Conservation (phyloP, 1,139 yeast species). For the Sugiyamaella xylanicola region DNA sequence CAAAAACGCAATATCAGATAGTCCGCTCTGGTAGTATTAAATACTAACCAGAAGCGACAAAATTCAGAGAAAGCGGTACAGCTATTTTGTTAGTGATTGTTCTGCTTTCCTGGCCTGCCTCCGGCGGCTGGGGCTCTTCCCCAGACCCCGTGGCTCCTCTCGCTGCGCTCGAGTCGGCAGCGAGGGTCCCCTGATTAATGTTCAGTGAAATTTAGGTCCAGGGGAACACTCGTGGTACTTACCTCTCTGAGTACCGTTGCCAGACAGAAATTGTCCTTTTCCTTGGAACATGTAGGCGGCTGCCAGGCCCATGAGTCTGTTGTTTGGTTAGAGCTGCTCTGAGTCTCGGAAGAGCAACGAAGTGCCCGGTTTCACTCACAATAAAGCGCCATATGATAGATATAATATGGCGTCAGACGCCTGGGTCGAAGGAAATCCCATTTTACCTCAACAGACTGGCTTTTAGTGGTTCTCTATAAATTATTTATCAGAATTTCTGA, state of each 20-base stretch:
- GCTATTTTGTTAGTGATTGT: constrained; percentile 28
- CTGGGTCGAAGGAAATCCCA: constrained; percentile 44
- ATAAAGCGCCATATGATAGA: constrained; percentile 66
- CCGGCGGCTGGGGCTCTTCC: neutral
- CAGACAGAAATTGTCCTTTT: constrained; percentile 60
- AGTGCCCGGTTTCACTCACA: constrained; percentile 42
- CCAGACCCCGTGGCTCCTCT: neutral
- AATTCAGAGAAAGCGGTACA: constrained; percentile 78
- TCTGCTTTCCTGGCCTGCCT: neutral
- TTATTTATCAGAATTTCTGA: too few relatives aligned
- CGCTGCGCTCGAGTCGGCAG: neutral
- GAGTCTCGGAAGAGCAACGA: too few relatives aligned
- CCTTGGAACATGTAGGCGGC: constrained; percentile 39
- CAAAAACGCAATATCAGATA: constrained; percentile 19
- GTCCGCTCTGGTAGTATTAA: constrained; percentile 16
- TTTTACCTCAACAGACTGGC: constrained; percentile 5
- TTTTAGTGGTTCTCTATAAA: neutral
- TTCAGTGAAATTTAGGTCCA: too few relatives aligned
- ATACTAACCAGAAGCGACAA: constrained; percentile 84
- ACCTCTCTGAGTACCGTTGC: constrained; percentile 79
- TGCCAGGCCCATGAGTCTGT: constrained; percentile 38
- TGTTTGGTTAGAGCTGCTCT: neutral
- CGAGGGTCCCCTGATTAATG: too few relatives aligned
- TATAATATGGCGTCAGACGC: constrained; percentile 80
- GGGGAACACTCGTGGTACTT: constrained; percentile 14